Base-by-base conservation (phyloP, 768 basidiomycete genomes). In the Termitomyces sp. region DNA sequence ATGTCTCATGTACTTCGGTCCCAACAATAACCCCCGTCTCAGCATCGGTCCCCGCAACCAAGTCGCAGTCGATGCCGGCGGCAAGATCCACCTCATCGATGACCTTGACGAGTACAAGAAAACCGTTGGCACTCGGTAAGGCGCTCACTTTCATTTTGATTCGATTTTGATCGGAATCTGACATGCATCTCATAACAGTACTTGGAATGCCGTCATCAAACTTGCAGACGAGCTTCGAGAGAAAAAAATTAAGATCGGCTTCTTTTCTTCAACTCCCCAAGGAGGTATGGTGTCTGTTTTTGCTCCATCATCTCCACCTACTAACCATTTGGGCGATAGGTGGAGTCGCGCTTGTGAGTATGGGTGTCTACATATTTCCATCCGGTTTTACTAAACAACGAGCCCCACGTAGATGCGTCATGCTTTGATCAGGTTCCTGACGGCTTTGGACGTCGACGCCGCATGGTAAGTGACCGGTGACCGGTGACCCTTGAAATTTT, bases 191-290 rank as follows among this genome's bases (percentile, higher is more conserved):
- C 9, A 10, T 12, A 7, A 33, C 29, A 81, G 79, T 52, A 88
- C 91, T 3, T 95, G 91, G 91, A 86, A 85, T 59, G 80, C 89
- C 0, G 89, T 95, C 56, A 77, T 73, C 66, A 88, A 89, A 63
- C 85, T 94, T 43, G 88, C 90, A 5, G 84, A 89, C 47, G 92
- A 94, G 65, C 79, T 97, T 40, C 85, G 86, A 53, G 85, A 89
- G 69, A 91, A 89, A 73, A 88, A 94, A 58, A 75, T 91, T 67
- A 92, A 90, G 70, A 90, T 96, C 59, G 88, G 87, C 22, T 96
- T 96, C 81, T 96, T 96, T 73, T 93, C 90, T 27, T 94, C 92
- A 10, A 98, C 95, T 6, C 94, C 94, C 11, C 93, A 96, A 74
- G 94, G 94, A 77, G 86, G 89, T 88, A 70, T 64, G 80, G 65